Evolutionary conservation across 1,284 basidiomycete genomes (phyloP), one percentile per base, ranked within the genome.

Genomic region (Ceratobasidium sp.): DNA sequence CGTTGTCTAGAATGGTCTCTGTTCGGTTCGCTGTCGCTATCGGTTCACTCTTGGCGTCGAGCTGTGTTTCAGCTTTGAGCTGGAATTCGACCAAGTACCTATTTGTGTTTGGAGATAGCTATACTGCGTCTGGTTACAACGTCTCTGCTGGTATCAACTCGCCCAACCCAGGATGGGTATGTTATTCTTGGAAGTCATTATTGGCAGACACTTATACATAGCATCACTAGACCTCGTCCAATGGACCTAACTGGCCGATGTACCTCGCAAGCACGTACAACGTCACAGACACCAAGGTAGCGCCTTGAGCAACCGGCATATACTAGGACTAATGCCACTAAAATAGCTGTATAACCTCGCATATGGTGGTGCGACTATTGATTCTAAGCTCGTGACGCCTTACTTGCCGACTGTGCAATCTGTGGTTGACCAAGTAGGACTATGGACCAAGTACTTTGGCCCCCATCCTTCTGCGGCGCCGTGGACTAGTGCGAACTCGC

Each of bases 221-320:
- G 21, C 18, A n/a, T 18, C 18, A 43, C 3, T 58, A 85, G 87
- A 86, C 86, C 26, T 87, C 86, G 12, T 87, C 87, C 21, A 88
- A 89, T 77, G 88, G 88, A n/a, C 87, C 83, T 1, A 89, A 88
- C 78, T 89, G 87, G 87, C 86, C 87, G 10, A 80, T 86, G 75
- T 85, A 83, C 76, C 80, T 88, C 73, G 81, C 86, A 87, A 75
- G 75, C 43, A 85, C 83, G 2, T 89, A 86, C 77, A 89, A 89
- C 74, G 83, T 87, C 58, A 88, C 85, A 1, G 78, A 84, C 55
- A 85, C 86, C 60, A 84, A 84, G 79, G 85, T 86, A 18, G n/a
- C 26, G 10, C 3, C 60, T 67, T 36, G 34, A 60, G 46, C n/a
- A n/a, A 21, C 36, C 41, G 26, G 23, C 36, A 46, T 57, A 43